Conservation (phyloP, 1,284 basidiomycete species). For the Moesziomyces sp. region DNA sequence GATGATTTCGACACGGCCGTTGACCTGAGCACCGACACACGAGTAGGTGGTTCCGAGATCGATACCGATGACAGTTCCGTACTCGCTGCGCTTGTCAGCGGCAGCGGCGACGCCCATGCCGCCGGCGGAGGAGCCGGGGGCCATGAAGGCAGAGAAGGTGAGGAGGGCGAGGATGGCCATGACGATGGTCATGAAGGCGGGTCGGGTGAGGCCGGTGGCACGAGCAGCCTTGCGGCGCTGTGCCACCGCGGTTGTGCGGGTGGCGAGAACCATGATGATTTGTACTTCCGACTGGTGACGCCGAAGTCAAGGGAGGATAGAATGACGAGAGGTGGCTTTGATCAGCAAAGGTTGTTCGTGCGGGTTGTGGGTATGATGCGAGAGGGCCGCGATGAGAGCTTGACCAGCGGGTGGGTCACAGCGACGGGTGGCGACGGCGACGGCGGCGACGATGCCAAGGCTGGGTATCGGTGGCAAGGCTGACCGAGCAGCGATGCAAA, state of each 20-base stretch:
- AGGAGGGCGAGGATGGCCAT: constrained; percentile 59
- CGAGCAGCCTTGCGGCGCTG: constrained; percentile 45
- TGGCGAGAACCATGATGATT: constrained; percentile 34
- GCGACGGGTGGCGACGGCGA: constrained; percentile 4
- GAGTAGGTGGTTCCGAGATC: constrained; percentile 74
- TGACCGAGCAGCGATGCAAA: neutral
- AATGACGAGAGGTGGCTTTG: neutral
- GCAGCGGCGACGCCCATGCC: constrained; percentile 60
- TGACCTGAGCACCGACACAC: constrained; percentile 81
- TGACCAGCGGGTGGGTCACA: neutral
- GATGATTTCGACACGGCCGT: constrained; percentile 69
- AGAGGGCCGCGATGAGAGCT: constrained; percentile 2
- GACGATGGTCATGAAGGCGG: constrained; percentile 53
- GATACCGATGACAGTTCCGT: constrained; percentile 88
- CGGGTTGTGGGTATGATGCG: neutral
- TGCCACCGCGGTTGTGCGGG: constrained; percentile 39
- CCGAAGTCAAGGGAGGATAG: neutral
- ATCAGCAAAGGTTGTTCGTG: constrained; percentile 11
- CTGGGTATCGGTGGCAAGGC: constrained; percentile 12
- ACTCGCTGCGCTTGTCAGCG: constrained; percentile 69
- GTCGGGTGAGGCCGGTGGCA: constrained; percentile 39
- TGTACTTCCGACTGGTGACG: constrained; percentile 36
- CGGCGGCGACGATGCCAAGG: neutral
- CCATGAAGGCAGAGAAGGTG: constrained; percentile 53
- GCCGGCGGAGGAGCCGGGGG: constrained; percentile 39